phyloP scores from a whole-genome alignment of 805 yeast species.

The Candida vaughaniae region DNA sequence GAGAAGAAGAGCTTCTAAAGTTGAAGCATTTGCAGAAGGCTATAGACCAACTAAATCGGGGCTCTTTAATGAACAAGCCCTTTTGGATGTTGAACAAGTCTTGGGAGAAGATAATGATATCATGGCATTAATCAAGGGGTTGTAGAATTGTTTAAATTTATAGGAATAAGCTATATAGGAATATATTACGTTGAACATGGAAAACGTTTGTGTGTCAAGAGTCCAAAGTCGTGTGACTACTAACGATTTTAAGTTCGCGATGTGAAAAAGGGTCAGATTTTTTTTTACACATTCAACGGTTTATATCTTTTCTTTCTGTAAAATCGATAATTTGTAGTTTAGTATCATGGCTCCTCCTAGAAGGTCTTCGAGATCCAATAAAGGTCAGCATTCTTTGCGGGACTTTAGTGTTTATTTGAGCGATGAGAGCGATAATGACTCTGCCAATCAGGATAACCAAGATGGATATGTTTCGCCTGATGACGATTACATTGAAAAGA shows the following conservation, averaged over 20 bases:
- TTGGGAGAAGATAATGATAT: slow-evolving; percentile 52
- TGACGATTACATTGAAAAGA: slow-evolving; percentile 5
- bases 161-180: background rate
- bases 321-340: background rate
- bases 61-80: slow-evolving; percentile 68
- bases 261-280: background rate
- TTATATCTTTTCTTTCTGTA: background rate
- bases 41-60: slow-evolving; percentile 74
- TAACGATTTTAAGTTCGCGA: background rate
- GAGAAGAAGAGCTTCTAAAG: slow-evolving; percentile 64
- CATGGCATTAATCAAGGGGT: slow-evolving; percentile 40
- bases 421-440: slow-evolving; percentile 13
- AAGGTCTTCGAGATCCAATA: slow-evolving; percentile 37
- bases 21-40: slow-evolving; percentile 76
- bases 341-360: slow-evolving; percentile 16
- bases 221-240: slow-evolving; percentile 1
- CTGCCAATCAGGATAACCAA: slow-evolving; percentile 1
- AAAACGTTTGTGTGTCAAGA: no score
- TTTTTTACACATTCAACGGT: background rate
- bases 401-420: slow-evolving; percentile 3
- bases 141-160: no score
- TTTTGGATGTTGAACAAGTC: slow-evolving; percentile 72
- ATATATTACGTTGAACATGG: no score
- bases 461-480: slow-evolving; percentile 4
- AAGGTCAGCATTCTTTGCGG: slow-evolving; percentile 39